These are phyloP conservation scores for Fusarium zealandicum DNA, from an alignment of 2,329 filamentous ascomycete genomes.

Conservation along the genomic window DNA sequence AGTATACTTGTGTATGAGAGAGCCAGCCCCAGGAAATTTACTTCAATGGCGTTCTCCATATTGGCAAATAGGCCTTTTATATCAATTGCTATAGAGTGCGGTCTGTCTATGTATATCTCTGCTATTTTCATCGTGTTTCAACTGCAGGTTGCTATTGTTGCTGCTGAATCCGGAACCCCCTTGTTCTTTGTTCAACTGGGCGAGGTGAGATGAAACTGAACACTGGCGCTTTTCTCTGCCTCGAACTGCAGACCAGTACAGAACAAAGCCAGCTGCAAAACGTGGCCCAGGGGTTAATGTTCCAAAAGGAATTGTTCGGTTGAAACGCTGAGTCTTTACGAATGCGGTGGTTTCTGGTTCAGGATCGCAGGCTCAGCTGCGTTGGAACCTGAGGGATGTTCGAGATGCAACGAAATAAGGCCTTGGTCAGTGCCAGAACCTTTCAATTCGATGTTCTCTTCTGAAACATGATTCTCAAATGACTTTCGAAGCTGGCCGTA, in stretches of 20 bases:
- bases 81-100: not conserved
- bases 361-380: not conserved
- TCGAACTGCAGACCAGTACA: not conserved
- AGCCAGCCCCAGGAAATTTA: not conserved
- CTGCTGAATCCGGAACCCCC: not conserved
- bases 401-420: not conserved
- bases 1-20: not conserved
- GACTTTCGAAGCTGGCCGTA: too few relatives aligned
- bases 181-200: conserved; percentile 21
- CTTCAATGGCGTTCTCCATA: not conserved
- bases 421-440: too few relatives aligned
- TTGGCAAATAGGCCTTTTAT: not conserved
- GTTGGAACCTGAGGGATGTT: not conserved
- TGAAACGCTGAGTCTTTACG: not conserved
- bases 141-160: conserved; percentile 6
- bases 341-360: not conserved
- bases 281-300: not conserved
- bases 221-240: not conserved
- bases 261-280: not conserved
- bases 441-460: too few relatives aligned
- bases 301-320: not conserved
- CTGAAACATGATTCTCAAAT: too few relatives aligned
- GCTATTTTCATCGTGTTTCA: conserved; percentile 26
- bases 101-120: not conserved
- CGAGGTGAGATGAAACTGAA: not conserved